A percentile compares a stretch with the other conserved stretches of the same genome.
Evolutionary conservation across 2,329 filamentous ascomycete species (phyloP).

Genomic region (Orbilia ellipsospora): DNA sequence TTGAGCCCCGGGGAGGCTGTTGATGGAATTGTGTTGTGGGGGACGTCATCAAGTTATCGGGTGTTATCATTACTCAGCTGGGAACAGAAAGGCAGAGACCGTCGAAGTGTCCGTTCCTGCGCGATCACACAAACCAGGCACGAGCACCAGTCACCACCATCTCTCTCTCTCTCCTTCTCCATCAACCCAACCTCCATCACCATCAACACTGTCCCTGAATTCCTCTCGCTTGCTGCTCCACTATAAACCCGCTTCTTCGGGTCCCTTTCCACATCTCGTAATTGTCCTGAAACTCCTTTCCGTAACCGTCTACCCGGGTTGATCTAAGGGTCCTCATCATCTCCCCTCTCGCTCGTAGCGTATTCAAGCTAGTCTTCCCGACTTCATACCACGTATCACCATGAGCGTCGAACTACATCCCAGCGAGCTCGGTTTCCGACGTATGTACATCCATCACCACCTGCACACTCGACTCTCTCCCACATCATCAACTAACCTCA

Average conservation of each 20-base stretch:
- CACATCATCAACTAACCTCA: slow-evolving; percentile 63
- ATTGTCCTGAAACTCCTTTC: slow-evolving; percentile 24
- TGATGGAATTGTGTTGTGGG: slow-evolving; percentile 25
- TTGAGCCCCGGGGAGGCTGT: background rate
- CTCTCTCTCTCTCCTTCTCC: slow-evolving; percentile 6
- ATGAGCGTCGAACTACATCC: slow-evolving; percentile 98
- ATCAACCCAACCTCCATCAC: slow-evolving; percentile 2
- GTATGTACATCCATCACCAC: slow-evolving; percentile 68
- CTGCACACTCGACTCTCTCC: background rate
- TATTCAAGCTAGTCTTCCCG: slow-evolving; percentile 15
- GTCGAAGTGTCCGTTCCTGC: slow-evolving; percentile 8
- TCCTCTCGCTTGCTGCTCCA: background rate
- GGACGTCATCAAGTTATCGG: slow-evolving; percentile 22
- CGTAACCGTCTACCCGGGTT: slow-evolving; percentile 1
- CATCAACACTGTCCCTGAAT: background rate
- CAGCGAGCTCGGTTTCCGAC: slow-evolving; percentile 88
- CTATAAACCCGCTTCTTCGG: slow-evolving; percentile 14
- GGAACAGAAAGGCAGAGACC: background rate
- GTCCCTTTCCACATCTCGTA: slow-evolving; percentile 10
- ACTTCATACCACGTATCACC: slow-evolving; percentile 60
- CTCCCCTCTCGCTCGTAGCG: background rate
- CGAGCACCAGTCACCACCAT: slow-evolving; percentile 27
- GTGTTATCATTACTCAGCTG: slow-evolving; percentile 39
- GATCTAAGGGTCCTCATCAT: slow-evolving; percentile 8
- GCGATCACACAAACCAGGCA: slow-evolving; percentile 54